A percentile compares a stretch with the other conserved stretches of the same genome.
Conservation (phyloP, 1,284 basidiomycete genomes). For the Omphalotus olearius region DNA sequence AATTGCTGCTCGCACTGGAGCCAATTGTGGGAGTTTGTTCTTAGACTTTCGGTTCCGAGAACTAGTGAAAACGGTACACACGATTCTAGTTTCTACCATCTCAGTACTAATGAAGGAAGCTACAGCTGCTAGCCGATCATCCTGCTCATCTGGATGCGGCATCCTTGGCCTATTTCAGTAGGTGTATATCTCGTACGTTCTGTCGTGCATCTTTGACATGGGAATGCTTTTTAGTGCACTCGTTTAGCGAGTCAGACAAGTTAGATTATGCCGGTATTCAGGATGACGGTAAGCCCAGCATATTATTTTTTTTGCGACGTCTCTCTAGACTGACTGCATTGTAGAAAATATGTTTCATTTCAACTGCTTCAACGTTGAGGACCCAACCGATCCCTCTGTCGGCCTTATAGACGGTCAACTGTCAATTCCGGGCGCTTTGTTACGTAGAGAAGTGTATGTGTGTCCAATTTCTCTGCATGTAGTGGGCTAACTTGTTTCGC, state of each 20-base stretch:
- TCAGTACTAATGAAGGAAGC: no score
- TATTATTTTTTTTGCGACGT: slow-evolving; percentile 7
- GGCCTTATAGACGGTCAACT: slow-evolving; percentile 78
- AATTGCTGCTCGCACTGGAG: slow-evolving; percentile 76
- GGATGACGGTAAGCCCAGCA: slow-evolving; percentile 51
- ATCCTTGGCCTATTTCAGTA: slow-evolving; percentile 74
- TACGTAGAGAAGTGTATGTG: slow-evolving; percentile 62
- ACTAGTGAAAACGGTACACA: slow-evolving; percentile 55
- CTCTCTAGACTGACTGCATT: background rate
- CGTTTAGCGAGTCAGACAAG: slow-evolving; percentile 84
- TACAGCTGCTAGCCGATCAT: slow-evolving; percentile 57
- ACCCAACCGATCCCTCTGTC: slow-evolving; percentile 67
- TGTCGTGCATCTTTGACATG: background rate
- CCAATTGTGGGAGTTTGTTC: slow-evolving; percentile 80
- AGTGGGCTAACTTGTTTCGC: background rate
- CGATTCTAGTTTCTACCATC: slow-evolving; percentile 13
- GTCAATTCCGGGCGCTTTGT: slow-evolving; percentile 69
- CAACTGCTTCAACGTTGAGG: slow-evolving; percentile 76
- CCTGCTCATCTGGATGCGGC: slow-evolving; percentile 75
- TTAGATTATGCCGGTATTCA: slow-evolving; percentile 61
- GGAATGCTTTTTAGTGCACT: slow-evolving; percentile 47
- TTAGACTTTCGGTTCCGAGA: slow-evolving; percentile 79
- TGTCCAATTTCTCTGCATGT: background rate
- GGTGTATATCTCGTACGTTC: slow-evolving; percentile 18
- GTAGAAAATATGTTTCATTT: slow-evolving; percentile 78